A percentile compares a stretch with the other conserved stretches of the same genome.
These are phyloP conservation scores for Curvularia verruculosa DNA, from an alignment of 2,329 filamentous ascomycete species.

Conservation along the genomic window DNA sequence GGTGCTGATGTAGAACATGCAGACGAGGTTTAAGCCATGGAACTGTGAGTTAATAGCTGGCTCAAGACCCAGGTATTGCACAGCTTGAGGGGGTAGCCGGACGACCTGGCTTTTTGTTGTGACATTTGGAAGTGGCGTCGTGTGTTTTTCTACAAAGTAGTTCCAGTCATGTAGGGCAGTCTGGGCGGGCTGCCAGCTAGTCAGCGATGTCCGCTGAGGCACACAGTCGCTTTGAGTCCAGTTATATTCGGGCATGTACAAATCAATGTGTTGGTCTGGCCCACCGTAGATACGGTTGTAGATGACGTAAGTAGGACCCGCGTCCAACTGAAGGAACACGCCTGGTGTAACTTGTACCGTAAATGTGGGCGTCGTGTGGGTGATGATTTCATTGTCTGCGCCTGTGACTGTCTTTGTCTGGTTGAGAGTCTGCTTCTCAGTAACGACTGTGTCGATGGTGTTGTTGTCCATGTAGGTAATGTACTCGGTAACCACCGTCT, in stretches of 20 bases:
- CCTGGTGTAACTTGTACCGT: slow-evolving; percentile 25
- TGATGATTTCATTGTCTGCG: slow-evolving; percentile 21
- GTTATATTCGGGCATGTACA: neutral
- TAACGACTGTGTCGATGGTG: slow-evolving; percentile 35
- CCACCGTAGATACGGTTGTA: slow-evolving; percentile 38
- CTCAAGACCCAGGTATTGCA: slow-evolving; percentile 33
- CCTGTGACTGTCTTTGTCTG: slow-evolving; percentile 34
- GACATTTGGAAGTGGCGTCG: slow-evolving; percentile 7
- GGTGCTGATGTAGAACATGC: too few relatives aligned
- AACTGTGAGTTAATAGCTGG: slow-evolving; percentile 28
- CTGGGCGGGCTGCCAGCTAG: slow-evolving; percentile 25
- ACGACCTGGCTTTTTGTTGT: slow-evolving; percentile 8
- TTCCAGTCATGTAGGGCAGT: slow-evolving; percentile 29
- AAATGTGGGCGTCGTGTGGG: slow-evolving; percentile 32
- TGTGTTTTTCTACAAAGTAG: slow-evolving; percentile 35
- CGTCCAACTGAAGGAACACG: slow-evolving; percentile 21
- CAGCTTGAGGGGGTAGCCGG: slow-evolving; percentile 28
- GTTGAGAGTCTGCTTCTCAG: slow-evolving; percentile 30
- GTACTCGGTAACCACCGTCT: slow-evolving; percentile 33
- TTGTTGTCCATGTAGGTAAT: slow-evolving; percentile 36
- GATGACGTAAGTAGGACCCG: slow-evolving; percentile 41
- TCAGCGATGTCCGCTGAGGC: slow-evolving; percentile 20
- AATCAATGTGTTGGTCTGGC: slow-evolving; percentile 17
- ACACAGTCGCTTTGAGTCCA: slow-evolving; percentile 12
- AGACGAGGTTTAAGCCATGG: slow-evolving; percentile 36